Conservation (phyloP, 2,329 filamentous ascomycete genomes). For the Colletotrichum sidae region DNA sequence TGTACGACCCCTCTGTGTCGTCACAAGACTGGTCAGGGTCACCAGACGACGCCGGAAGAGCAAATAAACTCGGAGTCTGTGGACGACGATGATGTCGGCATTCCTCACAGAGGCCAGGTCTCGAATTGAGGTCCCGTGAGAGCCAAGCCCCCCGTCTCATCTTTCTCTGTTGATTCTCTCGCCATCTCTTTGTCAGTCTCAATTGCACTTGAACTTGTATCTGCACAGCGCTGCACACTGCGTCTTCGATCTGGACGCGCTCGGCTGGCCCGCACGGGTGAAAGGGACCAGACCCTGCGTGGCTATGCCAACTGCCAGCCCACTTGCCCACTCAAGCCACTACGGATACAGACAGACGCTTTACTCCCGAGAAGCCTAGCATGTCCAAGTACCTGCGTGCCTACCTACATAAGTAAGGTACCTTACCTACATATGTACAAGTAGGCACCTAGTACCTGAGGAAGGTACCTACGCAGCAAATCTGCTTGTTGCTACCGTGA, state of each 20-base stretch:
- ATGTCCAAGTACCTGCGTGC: neutral
- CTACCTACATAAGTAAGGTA: conserved; percentile 5
- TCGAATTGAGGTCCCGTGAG: conserved; percentile 29
- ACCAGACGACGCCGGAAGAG: conserved; percentile 8
- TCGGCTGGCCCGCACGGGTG: conserved; percentile 28
- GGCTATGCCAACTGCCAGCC: conserved; percentile 28
- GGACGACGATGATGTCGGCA: conserved; percentile 5
- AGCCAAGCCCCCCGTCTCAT: conserved; percentile 18
- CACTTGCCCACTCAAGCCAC: too few species aligned
- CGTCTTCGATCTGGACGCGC: conserved; percentile 10
- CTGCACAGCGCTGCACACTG: conserved; percentile 19
- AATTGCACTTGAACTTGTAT: conserved; percentile 19
- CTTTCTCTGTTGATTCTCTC: neutral
- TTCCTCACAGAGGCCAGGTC: conserved; percentile 20
- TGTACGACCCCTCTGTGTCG: neutral
- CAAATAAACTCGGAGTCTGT: conserved; percentile 3
- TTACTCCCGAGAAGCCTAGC: too few species aligned
- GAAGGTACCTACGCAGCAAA: too few species aligned
- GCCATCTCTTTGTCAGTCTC: conserved; percentile 1
- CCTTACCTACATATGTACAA: too few species aligned
- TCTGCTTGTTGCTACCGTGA: conserved; percentile 20
- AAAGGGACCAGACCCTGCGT: conserved; percentile 38
- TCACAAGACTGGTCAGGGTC: conserved; percentile 18
- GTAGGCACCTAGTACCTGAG: too few species aligned
- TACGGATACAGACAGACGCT: too few species aligned